Conservation (phyloP, 192 early-diverging fungal species). For the Geranomyces michiganensis region DNA sequence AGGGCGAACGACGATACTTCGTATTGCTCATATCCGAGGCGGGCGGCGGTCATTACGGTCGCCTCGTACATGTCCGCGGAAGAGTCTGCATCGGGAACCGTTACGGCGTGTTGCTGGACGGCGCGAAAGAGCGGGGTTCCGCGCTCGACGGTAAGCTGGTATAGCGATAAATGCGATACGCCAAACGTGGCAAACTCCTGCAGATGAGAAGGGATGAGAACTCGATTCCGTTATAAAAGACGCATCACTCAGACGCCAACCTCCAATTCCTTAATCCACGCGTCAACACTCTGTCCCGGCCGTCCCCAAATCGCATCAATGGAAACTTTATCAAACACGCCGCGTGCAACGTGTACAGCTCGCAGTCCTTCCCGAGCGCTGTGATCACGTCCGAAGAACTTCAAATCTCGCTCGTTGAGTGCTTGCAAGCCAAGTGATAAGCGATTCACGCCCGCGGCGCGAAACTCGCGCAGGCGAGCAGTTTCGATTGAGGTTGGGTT, state of each 20-base stretch:
- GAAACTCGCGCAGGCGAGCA: constrained; percentile 28
- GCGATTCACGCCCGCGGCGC: constrained; percentile 42
- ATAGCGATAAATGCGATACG: constrained; percentile 37
- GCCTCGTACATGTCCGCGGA: constrained; percentile 39
- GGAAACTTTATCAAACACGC: constrained; percentile 38
- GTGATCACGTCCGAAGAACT: constrained; percentile 42
- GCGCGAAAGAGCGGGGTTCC: constrained; percentile 40
- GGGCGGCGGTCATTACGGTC: constrained; percentile 19
- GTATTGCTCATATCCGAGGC: constrained; percentile 40
- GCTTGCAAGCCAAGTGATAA: constrained; percentile 40
- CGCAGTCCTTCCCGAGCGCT: constrained; percentile 20
- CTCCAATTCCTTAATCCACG: constrained; percentile 38
- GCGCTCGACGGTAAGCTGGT: constrained; percentile 47
- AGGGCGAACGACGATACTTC: constrained; percentile 47
- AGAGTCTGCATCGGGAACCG: constrained; percentile 20
- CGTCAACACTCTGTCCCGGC: constrained; percentile 32
- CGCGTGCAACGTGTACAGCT: constrained; percentile 19
- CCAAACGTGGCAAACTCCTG: constrained; percentile 17
- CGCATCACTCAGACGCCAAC: background rate
- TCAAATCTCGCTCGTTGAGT: constrained; percentile 35
- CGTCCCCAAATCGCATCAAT: constrained; percentile 48
- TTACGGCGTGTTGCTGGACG: background rate
- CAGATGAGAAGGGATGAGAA: background rate
- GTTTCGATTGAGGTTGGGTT: constrained; percentile 41
- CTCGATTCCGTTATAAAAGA: background rate